Evolutionary conservation across 129 eudicot species (phyloP), one percentile per base, ranked within the genome.

Genomic region (Lactuca saligna): DNA sequence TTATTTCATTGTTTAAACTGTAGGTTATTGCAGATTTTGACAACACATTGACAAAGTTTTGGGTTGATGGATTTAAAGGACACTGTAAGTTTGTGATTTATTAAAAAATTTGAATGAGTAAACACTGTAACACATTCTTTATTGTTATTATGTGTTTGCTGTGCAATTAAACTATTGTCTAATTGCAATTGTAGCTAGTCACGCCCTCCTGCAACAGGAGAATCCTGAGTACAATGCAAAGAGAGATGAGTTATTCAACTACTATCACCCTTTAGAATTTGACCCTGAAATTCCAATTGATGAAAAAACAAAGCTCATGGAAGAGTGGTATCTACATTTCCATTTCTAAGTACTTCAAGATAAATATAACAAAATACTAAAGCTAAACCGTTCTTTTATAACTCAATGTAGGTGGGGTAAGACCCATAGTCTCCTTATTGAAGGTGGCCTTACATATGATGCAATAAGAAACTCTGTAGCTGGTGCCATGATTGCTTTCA

Each of bases 21-120:
- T 75, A 90, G 97, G 95, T 90, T 51, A 87, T 90, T 87, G 97
- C 95, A 50, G 97, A 90, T 70, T 90, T 90, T 66, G 97, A 90
- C 81, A 87, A 89, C 38, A 90, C 97, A 58, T 61, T 90, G 70
- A 90, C 97, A 50, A 90, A 79, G 70, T 90, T 80, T 74, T 80
- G 86, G 86, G 77, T 90, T 39, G 81, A 87, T 68, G 95, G 97
- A 17, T 69, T 74, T 63, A 81, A 95, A 75, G 97, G 97, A 66
- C 87, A 90, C 14, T 85, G 97, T 90, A 85, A 58, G 91, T 80
- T 70, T 64, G 8, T 29, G 5, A 39, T 53, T 49, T 29, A 2
- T 48, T 67, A 12, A 7, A 13, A 7, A 34, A 44, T 17, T 57
- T 5, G 20, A 34, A 13, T 51, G n/a, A 46, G 14, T 42, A n/a